These are phyloP conservation scores for Rutstroemia sp. DNA, from an alignment of 2,329 filamentous ascomycete species.

Conservation along the genomic window DNA sequence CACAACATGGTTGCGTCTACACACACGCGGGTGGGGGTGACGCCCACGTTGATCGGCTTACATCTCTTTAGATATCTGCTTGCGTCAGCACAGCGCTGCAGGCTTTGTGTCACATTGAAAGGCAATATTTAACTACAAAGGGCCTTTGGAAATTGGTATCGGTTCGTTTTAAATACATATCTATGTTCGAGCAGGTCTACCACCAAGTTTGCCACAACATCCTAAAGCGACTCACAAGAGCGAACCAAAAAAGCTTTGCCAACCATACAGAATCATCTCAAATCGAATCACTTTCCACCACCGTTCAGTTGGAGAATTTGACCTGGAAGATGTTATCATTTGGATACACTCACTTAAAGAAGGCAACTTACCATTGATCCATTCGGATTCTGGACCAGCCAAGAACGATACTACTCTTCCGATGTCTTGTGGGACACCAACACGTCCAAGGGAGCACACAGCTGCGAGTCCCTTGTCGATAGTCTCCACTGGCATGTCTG, in stretches of 20 bases:
- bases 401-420: slow-evolving; percentile 56
- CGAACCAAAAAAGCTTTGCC: neutral
- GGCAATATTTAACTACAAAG: too few species aligned
- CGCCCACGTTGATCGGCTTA: too few species aligned
- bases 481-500: slow-evolving; percentile 45
- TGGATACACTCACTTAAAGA: neutral
- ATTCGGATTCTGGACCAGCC: slow-evolving; percentile 47
- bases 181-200: too few species aligned
- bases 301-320: slow-evolving; percentile 11
- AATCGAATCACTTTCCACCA: slow-evolving; percentile 6
- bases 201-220: neutral
- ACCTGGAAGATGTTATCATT: slow-evolving; percentile 3
- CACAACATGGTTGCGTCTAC: too few species aligned
- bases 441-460: slow-evolving; percentile 56
- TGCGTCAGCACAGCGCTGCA: too few species aligned
- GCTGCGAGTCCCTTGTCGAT: slow-evolving; percentile 47
- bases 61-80: too few species aligned
- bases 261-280: neutral
- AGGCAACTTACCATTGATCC: slow-evolving; percentile 17
- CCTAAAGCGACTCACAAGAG: neutral
- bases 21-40: too few species aligned
- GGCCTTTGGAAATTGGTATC: neutral
- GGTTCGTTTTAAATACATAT: neutral
- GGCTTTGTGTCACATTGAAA: too few species aligned
- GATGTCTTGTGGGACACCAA: slow-evolving; percentile 59